A percentile compares a stretch with the other conserved stretches of the same genome.
Conservation (phyloP, 2,329 filamentous ascomycete species). For the Diplodia mutila region DNA sequence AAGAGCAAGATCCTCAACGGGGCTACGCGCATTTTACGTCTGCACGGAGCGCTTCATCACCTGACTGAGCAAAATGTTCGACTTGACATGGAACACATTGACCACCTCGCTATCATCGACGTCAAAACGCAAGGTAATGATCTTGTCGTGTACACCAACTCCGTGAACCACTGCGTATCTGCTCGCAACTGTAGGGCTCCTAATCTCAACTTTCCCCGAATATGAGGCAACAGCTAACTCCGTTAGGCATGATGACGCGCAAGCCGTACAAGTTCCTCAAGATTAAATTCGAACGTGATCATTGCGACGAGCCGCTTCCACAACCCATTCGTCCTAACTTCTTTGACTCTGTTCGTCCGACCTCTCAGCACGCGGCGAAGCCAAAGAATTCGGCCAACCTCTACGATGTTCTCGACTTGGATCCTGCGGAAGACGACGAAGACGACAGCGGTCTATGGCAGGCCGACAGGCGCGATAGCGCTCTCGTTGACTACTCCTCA, state of each 20-base stretch:
- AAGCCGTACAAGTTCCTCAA: conserved; percentile 70
- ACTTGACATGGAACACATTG: conserved; percentile 79
- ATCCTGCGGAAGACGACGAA: conserved; percentile 33
- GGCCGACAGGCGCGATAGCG: neutral
- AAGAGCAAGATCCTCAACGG: conserved; percentile 65
- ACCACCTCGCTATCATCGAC: conserved; percentile 73
- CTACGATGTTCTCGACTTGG: conserved; percentile 37
- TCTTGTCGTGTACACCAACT: conserved; percentile 76
- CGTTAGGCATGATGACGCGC: conserved; percentile 70
- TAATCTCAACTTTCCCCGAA: no score
- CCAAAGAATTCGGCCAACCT: conserved; percentile 32
- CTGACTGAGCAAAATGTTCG: conserved; percentile 68
- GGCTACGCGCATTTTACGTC: conserved; percentile 66
- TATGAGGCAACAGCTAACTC: neutral
- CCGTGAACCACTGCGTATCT: conserved; percentile 74
- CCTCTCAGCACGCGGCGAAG: neutral
- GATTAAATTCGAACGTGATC: conserved; percentile 73
- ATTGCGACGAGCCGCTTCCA: conserved; percentile 58
- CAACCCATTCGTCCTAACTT: neutral
- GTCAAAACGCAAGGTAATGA: conserved; percentile 58
- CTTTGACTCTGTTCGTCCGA: neutral
- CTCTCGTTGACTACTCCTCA: neutral
- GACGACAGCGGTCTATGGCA: neutral
- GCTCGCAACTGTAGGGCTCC: conserved; percentile 56
- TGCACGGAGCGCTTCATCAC: conserved; percentile 26